Evolutionary conservation across 2,329 filamentous ascomycete genomes (phyloP).

Genomic region (Curvularia sp.): DNA sequence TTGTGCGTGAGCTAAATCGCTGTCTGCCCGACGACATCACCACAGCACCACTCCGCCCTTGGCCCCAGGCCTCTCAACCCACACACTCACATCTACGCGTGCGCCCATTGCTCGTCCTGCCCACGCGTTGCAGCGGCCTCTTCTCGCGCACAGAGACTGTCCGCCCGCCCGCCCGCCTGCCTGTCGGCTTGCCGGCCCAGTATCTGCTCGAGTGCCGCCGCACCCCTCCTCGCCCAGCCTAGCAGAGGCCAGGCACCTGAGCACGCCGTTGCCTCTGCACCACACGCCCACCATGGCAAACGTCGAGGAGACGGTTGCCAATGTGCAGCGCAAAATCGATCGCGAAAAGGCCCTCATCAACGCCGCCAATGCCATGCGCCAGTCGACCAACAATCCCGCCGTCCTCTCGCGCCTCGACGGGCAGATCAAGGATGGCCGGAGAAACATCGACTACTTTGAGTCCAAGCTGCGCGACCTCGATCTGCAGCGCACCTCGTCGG

Average conservation of each 20-base stretch:
- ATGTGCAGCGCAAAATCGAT: constrained; percentile 96
- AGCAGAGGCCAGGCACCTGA: constrained; percentile 37
- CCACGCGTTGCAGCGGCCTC: constrained; percentile 18
- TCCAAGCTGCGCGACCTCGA: constrained; percentile 88
- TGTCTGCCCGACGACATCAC: constrained; percentile 37
- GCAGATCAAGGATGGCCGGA: constrained; percentile 90
- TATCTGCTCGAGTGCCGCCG: constrained; percentile 39
- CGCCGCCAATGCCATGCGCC: constrained; percentile 92
- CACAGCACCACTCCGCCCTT: constrained; percentile 28
- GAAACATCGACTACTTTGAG: constrained; percentile 96
- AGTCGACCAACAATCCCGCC: constrained; percentile 91
- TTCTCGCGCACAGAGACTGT: constrained; percentile 14
- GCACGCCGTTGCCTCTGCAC: constrained; percentile 29
- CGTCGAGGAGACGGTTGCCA: constrained; percentile 71
- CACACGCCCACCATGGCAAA: constrained; percentile 58
- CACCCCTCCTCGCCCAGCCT: constrained; percentile 23
- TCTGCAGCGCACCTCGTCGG: constrained; percentile 75
- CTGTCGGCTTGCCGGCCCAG: constrained; percentile 23
- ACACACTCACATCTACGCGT: neutral
- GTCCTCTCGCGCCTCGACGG: constrained; percentile 90
- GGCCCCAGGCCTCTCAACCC: constrained; percentile 19
- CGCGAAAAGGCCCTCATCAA: constrained; percentile 94
- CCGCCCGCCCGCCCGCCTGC: constrained; percentile 21
- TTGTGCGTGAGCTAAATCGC: constrained; percentile 36
- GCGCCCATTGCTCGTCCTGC: constrained; percentile 15